These are phyloP conservation scores for Tylopilus orsonianus DNA, from an alignment of 1,284 basidiomycete genomes.

Conservation along the genomic window DNA sequence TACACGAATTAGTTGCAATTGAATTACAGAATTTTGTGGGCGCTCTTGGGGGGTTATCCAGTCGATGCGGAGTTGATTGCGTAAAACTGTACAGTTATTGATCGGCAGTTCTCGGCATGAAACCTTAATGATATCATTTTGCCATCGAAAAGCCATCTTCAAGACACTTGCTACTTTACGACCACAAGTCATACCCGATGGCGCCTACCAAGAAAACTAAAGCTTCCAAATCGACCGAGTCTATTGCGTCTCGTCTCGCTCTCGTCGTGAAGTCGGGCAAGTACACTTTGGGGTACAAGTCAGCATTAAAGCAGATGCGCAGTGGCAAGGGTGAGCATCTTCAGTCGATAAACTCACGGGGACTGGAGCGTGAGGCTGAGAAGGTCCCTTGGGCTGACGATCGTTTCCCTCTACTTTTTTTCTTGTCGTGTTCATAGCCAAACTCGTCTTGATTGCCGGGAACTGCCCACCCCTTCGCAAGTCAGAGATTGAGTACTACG, in stretches of 20 bases:
- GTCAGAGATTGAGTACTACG: conserved; percentile 99
- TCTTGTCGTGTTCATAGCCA: conserved; percentile 58
- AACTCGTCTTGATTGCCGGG: conserved; percentile 97
- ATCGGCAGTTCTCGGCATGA: conserved; percentile 7
- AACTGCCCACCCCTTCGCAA: conserved; percentile 99
- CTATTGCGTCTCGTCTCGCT: conserved; percentile 92
- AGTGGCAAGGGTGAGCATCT: conserved; percentile 87
- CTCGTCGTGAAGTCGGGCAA: conserved; percentile 98
- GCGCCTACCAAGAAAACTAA: conserved; percentile 95
- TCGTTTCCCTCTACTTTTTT: conserved; percentile 16
- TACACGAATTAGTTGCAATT: background rate
- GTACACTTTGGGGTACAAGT: conserved; percentile 94
- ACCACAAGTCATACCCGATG: conserved; percentile 54
- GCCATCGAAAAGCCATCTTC: conserved; percentile 14
- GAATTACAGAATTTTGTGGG: too few relatives aligned
- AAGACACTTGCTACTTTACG: conserved; percentile 21
- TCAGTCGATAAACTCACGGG: conserved; percentile 53
- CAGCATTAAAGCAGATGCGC: conserved; percentile 97
- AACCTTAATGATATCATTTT: conserved; percentile 12
- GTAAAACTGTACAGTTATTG: conserved; percentile 33
- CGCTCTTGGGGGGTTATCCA: conserved; percentile 8
- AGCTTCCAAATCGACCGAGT: conserved; percentile 88
- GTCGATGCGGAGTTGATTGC: conserved; percentile 21
- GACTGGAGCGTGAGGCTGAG: conserved; percentile 96
- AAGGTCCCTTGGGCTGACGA: conserved; percentile 85